Base-by-base conservation (phyloP, 768 basidiomycete genomes). In the Holtermannia corniformis region DNA sequence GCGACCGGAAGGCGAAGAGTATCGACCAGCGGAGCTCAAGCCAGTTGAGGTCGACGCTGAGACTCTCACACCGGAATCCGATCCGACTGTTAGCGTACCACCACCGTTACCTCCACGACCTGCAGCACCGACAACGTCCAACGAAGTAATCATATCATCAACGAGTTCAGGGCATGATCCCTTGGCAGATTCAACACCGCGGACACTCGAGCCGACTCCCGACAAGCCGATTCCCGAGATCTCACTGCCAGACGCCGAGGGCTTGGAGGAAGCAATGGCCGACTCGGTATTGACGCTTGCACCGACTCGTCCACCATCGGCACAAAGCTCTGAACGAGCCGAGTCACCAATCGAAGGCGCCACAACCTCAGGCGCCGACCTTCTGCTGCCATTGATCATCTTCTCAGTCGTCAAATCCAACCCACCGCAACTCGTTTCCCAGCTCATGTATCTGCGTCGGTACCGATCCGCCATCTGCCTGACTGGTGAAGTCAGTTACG, bases 331-430 rank as follows among this genome's bases (percentile, higher is more conserved):
- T 14, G 19, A 50, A 47, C 49, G 12, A n/a, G 42, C 56, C 19
- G 42, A 58, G 42, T 46, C 42, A 41, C 22, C 58, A 13, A 40
- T 23, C 23, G 10, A 45, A 11, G 25, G 47, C 43, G 42, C 21
- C 20, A 37, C 32, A 19, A 56, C 71, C 1, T 71, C 69, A 0
- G 72, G 72, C 0, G 87, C 89, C 1, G 93, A 96, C 64, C 79
- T 95, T 41, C 83, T 99, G 37, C 79, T 99, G 14, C 93, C 93
- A 0, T 74, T 97, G 55, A 82, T 96, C 70, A 99, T 96, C 45
- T 95, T 85, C 65, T 82, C 90, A 1, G 88, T 95, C 41, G 91
- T 96, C 63, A 89, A 88, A 70, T 78, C 87, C 12, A 96, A 97
- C 67, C 93, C 95, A 0, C 77, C 82, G 0, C 83, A 82, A 53